Evolutionary conservation across 345 rosid species (phyloP).

Genomic region (Barbarea vulgaris): DNA sequence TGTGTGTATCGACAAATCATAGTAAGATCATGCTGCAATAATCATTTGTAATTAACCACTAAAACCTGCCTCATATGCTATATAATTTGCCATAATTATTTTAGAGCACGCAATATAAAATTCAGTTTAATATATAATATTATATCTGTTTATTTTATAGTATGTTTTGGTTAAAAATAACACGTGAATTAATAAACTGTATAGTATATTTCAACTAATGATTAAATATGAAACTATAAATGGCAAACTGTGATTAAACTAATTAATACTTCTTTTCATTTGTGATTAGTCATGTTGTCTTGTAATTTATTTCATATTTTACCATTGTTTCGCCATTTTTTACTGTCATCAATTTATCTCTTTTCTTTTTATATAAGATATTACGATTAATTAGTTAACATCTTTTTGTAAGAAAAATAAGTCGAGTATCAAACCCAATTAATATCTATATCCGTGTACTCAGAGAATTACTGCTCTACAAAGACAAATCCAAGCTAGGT

Average conservation of each 20-base stretch:
- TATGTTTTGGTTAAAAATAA: background rate
- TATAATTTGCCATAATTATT: conserved; percentile 19
- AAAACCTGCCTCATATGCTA: background rate
- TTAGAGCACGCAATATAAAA: background rate
- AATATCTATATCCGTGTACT: background rate
- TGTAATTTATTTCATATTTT: background rate
- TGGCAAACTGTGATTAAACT: background rate
- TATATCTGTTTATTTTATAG: too few species aligned
- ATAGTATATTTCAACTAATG: too few species aligned
- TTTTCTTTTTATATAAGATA: too few species aligned
- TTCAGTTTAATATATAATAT: background rate
- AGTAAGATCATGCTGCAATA: conserved; percentile 18
- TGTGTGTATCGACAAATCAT: conserved; percentile 15
- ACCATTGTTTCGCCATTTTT: background rate
- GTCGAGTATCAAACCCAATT: too few species aligned
- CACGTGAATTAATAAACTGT: background rate
- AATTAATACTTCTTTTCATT: background rate
- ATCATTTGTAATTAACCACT: conserved; percentile 8
- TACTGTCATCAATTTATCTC: background rate
- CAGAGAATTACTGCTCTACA: background rate
- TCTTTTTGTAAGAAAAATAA: background rate
- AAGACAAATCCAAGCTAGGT: background rate
- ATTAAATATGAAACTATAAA: background rate
- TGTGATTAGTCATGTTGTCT: background rate
- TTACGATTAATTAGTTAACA: background rate